Conservation (phyloP, 495 filamentous ascomycete genomes). For the Umbilicaria muhlenbergii region DNA sequence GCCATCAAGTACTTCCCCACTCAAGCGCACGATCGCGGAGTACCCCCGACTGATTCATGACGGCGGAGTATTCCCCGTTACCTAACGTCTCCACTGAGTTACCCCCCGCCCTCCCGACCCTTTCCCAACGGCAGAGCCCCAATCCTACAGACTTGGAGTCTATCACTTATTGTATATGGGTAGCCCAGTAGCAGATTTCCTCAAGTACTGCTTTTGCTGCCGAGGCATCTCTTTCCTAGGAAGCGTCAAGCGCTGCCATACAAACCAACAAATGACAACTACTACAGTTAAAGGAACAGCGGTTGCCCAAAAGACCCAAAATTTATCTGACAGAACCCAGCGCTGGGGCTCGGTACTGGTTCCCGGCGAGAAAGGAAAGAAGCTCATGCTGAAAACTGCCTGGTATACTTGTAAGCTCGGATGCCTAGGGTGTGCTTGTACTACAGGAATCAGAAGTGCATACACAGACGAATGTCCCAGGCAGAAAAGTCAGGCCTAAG, state of each 20-base stretch:
- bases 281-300: slow-evolving; percentile 17
- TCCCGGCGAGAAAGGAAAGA: slow-evolving; percentile 17
- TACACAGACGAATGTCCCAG: slow-evolving; percentile 24
- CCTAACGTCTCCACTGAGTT: too few relatives aligned
- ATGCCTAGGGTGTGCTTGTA: not conserved
- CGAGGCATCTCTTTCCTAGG: not conserved
- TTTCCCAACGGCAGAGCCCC: too few relatives aligned
- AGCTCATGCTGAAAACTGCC: slow-evolving; percentile 23
- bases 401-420: slow-evolving; percentile 1
- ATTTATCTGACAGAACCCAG: slow-evolving; percentile 16
- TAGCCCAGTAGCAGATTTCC: too few relatives aligned
- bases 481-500: slow-evolving; percentile 21
- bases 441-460: not conserved
- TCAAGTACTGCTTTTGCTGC: too few relatives aligned
- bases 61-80: too few relatives aligned
- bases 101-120: too few relatives aligned
- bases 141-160: too few relatives aligned
- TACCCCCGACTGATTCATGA: too few relatives aligned
- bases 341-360: slow-evolving; percentile 1
- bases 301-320: slow-evolving; percentile 25
- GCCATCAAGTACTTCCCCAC: too few relatives aligned
- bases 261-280: slow-evolving; percentile 13
- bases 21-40: too few relatives aligned
- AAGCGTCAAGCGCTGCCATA: slow-evolving; percentile 8
- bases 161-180: too few relatives aligned